These are phyloP conservation scores for Skeletonema costatum DNA, from an alignment of 108 stramenopile genomes.

Conservation along the genomic window DNA sequence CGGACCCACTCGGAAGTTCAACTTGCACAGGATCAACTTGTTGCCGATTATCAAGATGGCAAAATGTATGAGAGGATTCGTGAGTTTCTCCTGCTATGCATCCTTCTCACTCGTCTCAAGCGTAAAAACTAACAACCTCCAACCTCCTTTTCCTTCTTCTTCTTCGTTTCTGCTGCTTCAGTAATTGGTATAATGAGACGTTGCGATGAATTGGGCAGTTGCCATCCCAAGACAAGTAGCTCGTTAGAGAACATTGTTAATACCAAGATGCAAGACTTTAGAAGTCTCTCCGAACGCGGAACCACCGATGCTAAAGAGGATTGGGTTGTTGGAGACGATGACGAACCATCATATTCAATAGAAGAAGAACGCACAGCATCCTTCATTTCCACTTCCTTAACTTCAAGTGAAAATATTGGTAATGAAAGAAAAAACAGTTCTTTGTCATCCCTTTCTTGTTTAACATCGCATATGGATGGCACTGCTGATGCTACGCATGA, in stretches of 20 bases:
- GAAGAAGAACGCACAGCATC: background rate
- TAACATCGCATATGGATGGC: background rate
- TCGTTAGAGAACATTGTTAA: background rate
- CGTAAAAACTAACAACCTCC: too few species aligned
- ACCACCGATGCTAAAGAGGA: background rate
- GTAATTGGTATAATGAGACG: background rate
- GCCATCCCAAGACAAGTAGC: background rate
- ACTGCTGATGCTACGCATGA: background rate
- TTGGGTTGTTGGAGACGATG: background rate
- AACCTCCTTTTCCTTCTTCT: too few species aligned
- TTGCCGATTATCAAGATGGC: background rate
- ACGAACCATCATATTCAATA: background rate
- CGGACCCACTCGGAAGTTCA: conserved; percentile 8
- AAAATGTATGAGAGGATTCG: background rate
- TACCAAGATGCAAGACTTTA: background rate
- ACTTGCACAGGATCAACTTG: background rate
- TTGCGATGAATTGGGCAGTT: background rate
- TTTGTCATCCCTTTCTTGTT: background rate
- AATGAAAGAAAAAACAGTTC: background rate
- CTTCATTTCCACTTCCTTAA: background rate
- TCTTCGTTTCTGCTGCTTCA: background rate
- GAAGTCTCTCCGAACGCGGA: background rate
- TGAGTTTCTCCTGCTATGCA: background rate
- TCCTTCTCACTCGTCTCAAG: background rate
- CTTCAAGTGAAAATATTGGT: background rate